Evolutionary conservation across 2,329 filamentous ascomycete genomes (phyloP).

Genomic region (Hypoxylon sp.): DNA sequence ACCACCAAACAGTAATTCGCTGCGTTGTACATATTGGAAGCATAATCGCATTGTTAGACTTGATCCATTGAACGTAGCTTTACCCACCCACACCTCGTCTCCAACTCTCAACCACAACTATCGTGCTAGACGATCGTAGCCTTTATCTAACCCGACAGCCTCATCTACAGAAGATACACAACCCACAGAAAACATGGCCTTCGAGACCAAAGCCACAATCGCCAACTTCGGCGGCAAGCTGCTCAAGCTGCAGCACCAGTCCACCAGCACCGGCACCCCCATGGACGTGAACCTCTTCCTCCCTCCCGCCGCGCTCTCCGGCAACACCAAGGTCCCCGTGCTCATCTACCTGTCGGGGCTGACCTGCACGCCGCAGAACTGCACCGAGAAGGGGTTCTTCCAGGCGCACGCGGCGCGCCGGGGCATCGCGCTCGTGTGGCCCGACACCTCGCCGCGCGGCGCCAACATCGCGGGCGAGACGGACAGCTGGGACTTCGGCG

Average conservation of each 20-base stretch:
- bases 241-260: constrained; percentile 90
- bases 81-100: not conserved
- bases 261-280: constrained; percentile 81
- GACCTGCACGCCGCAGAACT: constrained; percentile 93
- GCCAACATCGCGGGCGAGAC: constrained; percentile 85
- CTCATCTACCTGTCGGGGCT: constrained; percentile 94
- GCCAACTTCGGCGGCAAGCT: constrained; percentile 93
- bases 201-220: constrained; percentile 91
- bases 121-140: not conserved
- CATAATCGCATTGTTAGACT: constrained; percentile 28
- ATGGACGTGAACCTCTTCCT: constrained; percentile 96
- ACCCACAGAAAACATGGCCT: constrained; percentile 69
- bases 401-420: constrained; percentile 82
- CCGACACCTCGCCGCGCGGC: constrained; percentile 93
- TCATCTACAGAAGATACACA: not conserved
- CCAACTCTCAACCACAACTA: not conserved
- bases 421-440: constrained; percentile 93
- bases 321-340: constrained; percentile 79
- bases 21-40: constrained; percentile 38
- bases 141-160: not conserved
- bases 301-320: constrained; percentile 73
- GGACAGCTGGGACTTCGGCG: constrained; percentile 91
- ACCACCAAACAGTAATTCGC: constrained; percentile 9
- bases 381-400: constrained; percentile 88
- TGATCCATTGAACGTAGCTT: constrained; percentile 5